Evolutionary conservation across 2,329 filamentous ascomycete species (phyloP).

Genomic region (Cordyceps javanica): DNA sequence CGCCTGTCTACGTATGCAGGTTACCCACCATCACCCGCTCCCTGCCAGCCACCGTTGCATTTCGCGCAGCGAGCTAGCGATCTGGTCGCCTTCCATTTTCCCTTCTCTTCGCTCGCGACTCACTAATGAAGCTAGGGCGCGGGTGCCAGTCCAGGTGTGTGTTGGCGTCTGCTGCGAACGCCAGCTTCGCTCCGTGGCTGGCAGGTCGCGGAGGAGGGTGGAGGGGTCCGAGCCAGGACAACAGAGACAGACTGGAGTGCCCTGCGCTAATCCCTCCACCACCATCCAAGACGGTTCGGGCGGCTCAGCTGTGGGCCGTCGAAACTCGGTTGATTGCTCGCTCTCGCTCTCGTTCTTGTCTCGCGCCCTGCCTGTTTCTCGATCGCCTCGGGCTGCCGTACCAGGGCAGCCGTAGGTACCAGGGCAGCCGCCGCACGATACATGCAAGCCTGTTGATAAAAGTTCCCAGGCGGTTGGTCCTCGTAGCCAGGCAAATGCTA

Average conservation of each 20-base stretch:
- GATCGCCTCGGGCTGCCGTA: neutral
- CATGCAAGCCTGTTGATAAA: too few relatives aligned
- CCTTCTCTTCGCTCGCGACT: neutral
- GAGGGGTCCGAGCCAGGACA: neutral
- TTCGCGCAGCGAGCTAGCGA: neutral
- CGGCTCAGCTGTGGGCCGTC: neutral
- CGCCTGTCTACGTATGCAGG: neutral
- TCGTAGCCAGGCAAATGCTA: neutral
- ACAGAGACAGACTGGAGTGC: neutral
- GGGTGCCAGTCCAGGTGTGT: neutral
- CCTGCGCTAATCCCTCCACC: neutral
- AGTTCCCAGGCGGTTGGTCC: neutral
- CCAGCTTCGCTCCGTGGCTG: neutral
- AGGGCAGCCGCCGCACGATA: neutral
- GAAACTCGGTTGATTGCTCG: neutral
- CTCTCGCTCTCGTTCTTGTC: constrained; percentile 1
- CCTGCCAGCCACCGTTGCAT: constrained; percentile 2
- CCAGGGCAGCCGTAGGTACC: neutral
- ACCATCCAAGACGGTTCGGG: constrained; percentile 7
- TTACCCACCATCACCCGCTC: neutral
- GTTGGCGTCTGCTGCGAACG: neutral
- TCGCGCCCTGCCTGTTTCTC: neutral
- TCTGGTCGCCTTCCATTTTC: neutral
- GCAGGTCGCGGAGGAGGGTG: neutral
- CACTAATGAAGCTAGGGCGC: neutral